Conservation (phyloP, 78 protist genomes). For the Isochrysis galbana region DNA sequence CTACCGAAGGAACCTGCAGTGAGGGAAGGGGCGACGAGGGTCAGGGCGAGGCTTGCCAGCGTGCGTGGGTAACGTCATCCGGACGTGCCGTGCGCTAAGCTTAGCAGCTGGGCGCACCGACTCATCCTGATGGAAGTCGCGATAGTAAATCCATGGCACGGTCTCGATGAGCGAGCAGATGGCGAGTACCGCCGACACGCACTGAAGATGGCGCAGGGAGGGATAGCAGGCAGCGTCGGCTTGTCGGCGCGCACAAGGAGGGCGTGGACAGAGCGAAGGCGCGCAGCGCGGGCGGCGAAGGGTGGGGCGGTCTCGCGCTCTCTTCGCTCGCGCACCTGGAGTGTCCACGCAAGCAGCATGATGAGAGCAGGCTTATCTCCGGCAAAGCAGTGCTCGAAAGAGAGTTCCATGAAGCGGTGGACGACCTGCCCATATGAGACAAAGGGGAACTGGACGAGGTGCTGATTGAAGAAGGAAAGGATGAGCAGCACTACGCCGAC, state of each 20-base stretch:
- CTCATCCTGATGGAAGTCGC: neutral
- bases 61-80: no score
- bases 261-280: neutral
- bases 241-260: neutral
- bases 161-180: neutral
- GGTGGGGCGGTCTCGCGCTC: neutral
- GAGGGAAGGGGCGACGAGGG: neutral
- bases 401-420: neutral
- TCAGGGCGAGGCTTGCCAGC: neutral
- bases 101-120: no score
- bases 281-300: neutral
- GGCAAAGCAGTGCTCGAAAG: neutral
- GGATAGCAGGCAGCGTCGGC: neutral
- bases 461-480: conserved; percentile 7
- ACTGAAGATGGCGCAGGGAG: neutral
- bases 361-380: neutral
- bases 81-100: no score
- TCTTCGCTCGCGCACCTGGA: neutral
- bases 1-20: no score
- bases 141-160: neutral
- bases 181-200: neutral
- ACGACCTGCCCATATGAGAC: neutral
- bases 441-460: neutral
- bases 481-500: neutral
- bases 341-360: neutral